Base-by-base conservation (phyloP, 345 rosid genomes). In the Erysimum cheiranthoides region DNA sequence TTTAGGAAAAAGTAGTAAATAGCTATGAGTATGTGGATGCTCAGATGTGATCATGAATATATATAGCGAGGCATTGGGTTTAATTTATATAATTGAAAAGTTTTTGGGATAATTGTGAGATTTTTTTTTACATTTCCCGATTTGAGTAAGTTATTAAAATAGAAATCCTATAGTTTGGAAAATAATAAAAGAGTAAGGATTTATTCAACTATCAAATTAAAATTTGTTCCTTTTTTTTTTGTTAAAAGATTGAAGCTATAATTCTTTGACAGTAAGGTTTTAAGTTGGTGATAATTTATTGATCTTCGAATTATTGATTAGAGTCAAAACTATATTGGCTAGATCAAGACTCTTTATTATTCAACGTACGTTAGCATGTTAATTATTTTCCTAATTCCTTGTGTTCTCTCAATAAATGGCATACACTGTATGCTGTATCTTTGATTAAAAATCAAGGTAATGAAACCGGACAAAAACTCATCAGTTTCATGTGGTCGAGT, bases 1-100 rank as follows among this genome's bases (percentile, higher is more conserved):
- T 10, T 54, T 40, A 14, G 32, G 40, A 16, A 12, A 60, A 35
- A 4, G 49, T 39, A 61, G 53, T 30, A 17, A 12, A 32, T 32
- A 32, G 34, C 5, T 51, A 17, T 61, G 69, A 72, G 69, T 39
- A 36, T 73, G 51, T 66, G 30, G 30, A 13, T 45, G 11, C 34
- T 46, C 36, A 3, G 2, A 45, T 45, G 31, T 36, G 49, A 60
- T 65, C 31, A 12, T 57, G 5, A 30, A 8, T 61, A 30, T 43
- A 57, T 66, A 42, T 53, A n/a, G 10, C 9, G 35, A 36, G 0
- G 28, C 3, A 28, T 21, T 21, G 49, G 2, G 27, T 8, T 27
- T 53, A 27, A 27, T 68, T 34, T 45, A 3, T 36, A 36, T 16
- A n/a, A 6, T 1, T 1, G 10, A 45, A 43, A 45, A 30, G 2